phyloP scores from a whole-genome alignment of 1,139 yeast species.

The Candida glucosophila region DNA sequence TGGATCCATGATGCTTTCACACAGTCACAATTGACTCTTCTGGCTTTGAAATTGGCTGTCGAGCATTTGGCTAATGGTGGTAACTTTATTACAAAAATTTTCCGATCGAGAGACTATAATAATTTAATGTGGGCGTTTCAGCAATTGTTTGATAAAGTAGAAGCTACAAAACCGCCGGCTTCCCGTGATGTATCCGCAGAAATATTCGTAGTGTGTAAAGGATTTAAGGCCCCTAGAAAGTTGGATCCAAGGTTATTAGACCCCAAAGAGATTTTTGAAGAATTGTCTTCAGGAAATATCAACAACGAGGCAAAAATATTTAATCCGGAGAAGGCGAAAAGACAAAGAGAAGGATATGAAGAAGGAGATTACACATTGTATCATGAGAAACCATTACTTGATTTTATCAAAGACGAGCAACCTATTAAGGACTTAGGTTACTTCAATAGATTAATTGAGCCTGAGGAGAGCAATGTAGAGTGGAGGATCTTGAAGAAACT shows the following conservation, averaged over 20 bases:
- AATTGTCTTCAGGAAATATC: slow-evolving; percentile 64
- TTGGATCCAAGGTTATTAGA: slow-evolving; percentile 88
- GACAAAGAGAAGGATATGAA: slow-evolving; percentile 95
- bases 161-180: slow-evolving; percentile 98
- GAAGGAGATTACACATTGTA: slow-evolving; percentile 82
- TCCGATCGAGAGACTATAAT: slow-evolving; percentile 96
- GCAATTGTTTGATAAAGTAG: slow-evolving; percentile 90
- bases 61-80: slow-evolving; percentile 91
- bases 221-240: slow-evolving; percentile 93
- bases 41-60: slow-evolving; percentile 89
- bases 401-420: slow-evolving; percentile 69
- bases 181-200: slow-evolving; percentile 99
- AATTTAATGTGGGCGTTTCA: slow-evolving; percentile 96
- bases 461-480: slow-evolving; percentile 54
- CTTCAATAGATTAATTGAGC: slow-evolving; percentile 46
- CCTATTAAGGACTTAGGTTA: slow-evolving; percentile 80
- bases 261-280: slow-evolving; percentile 91
- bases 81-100: slow-evolving; percentile 92
- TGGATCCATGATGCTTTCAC: slow-evolving; percentile 99
- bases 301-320: slow-evolving; percentile 88
- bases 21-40: slow-evolving; percentile 90
- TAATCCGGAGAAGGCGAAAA: slow-evolving; percentile 84
- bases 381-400: slow-evolving; percentile 67
- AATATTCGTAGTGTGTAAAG: slow-evolving; percentile 93
- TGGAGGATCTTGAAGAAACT: slow-evolving; percentile 65